Evolutionary conservation across 225 moss, liverwort and hornwort species (phyloP), one percentile per base, ranked within the genome.

Genomic region (Bryum argenteum): DNA sequence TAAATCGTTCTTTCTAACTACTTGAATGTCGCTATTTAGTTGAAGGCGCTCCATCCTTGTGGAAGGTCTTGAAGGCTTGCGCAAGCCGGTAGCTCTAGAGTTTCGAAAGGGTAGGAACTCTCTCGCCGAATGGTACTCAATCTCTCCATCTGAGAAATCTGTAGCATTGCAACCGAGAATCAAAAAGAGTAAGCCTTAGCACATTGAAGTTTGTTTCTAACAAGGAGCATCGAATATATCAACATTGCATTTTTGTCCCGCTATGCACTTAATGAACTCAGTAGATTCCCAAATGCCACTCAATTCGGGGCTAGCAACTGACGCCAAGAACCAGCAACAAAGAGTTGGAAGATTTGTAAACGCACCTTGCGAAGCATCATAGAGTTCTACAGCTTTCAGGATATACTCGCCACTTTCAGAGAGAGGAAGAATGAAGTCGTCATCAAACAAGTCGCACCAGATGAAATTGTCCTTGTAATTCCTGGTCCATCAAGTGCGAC

Each of bases 361-460:
- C 61, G 10, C 55, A 83, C 83, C 83, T 76, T 76, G 68, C 9
- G 40, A 56, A 13, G 70, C 54, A 55, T 84, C 75, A 44, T 75
- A 80, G 60, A 81, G 72, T 44, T 81, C 63, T 47, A 71, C 11
- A 54, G 84, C 84, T 71, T 84, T 84, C 20, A 84, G 72, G 55
- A 81, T 64, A 69, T 71, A 84, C 66, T 84, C 84, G 44, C 71
- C 81, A 61, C 81, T 84, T 23, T 60, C 81, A 52, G 58, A 3
- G 26, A 84, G 75, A 19, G 84, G 84, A 33, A 75, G 78, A 20
- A 84, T 84, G 54, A 80, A 52, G 63, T 81, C 81, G 69, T 75
- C 77, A 14, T 84, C 80, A 68, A 74, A 78, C 67, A 84, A 78
- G 71, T 84, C 84, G 59, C 80, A 81, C 81, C 84, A 84, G 54